Evolutionary conservation across 495 filamentous ascomycete genomes (phyloP).

Genomic region (Trichoderma orchidacearum): DNA sequence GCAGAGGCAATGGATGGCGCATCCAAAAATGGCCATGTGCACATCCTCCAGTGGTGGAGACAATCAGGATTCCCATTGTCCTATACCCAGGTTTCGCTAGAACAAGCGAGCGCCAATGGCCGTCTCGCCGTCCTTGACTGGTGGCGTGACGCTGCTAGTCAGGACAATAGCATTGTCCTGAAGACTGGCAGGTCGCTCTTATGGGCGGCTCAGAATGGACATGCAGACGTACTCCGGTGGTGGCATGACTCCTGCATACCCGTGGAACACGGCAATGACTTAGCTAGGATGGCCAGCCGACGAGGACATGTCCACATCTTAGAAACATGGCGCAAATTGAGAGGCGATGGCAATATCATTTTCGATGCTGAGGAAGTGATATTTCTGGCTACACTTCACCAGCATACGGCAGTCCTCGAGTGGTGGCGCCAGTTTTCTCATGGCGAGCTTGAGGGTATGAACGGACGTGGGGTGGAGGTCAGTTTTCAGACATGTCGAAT

Average conservation of each 20-base stretch:
- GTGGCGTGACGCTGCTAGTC: conserved; percentile 59
- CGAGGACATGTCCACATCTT: conserved; percentile 81
- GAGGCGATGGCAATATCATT: conserved; percentile 66
- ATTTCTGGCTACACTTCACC: conserved; percentile 76
- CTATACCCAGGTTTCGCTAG: conserved; percentile 75
- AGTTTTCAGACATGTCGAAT: conserved; percentile 95
- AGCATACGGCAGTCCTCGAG: conserved; percentile 69
- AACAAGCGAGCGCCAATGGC: conserved; percentile 70
- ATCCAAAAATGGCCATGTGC: conserved; percentile 65
- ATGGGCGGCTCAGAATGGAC: conserved; percentile 66
- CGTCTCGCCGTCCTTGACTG: conserved; percentile 76
- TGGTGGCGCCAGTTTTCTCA: conserved; percentile 79
- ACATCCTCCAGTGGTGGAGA: conserved; percentile 87
- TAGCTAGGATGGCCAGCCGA: conserved; percentile 69
- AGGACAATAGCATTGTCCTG: conserved; percentile 30
- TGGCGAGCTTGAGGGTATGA: conserved; percentile 28
- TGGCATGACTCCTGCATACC: conserved; percentile 70
- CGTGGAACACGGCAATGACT: conserved; percentile 56
- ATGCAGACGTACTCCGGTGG: conserved; percentile 59
- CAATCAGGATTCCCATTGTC: conserved; percentile 64
- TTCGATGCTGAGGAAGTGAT: conserved; percentile 75
- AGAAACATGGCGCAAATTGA: conserved; percentile 63
- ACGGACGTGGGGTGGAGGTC: conserved; percentile 36
- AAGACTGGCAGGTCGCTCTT: conserved; percentile 73
- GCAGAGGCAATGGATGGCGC: conserved; percentile 78